A percentile compares a stretch with the other conserved stretches of the same genome.
These are phyloP conservation scores for Hyphopichia homilentoma DNA, from an alignment of 805 yeast species.

Conservation along the genomic window DNA sequence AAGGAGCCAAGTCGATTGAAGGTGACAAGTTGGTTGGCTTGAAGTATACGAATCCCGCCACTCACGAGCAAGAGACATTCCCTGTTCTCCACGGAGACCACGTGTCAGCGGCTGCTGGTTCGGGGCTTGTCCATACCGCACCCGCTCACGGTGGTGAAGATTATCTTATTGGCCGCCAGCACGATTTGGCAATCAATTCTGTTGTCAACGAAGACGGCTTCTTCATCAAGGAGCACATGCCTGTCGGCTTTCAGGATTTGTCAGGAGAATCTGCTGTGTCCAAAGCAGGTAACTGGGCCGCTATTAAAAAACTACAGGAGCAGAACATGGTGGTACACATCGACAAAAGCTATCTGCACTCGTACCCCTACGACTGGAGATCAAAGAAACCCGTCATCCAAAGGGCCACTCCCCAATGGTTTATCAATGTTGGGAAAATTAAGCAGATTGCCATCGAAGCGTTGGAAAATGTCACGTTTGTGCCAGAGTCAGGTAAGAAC, in stretches of 20 bases:
- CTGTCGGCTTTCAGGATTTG: slow-evolving; percentile 42
- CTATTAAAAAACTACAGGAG: slow-evolving; percentile 47
- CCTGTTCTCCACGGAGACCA: slow-evolving; percentile 79
- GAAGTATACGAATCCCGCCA: slow-evolving; percentile 56
- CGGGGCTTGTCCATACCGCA: slow-evolving; percentile 95
- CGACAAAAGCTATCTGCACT: slow-evolving; percentile 59
- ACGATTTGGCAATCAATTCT: slow-evolving; percentile 60
- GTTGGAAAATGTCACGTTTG: slow-evolving; percentile 60
- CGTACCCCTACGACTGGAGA: slow-evolving; percentile 97
- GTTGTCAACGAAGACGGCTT: slow-evolving; percentile 78
- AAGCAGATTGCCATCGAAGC: slow-evolving; percentile 60
- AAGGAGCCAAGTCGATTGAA: too few species aligned
- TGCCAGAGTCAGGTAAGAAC: slow-evolving; percentile 68
- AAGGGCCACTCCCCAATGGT: slow-evolving; percentile 96
- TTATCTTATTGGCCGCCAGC: slow-evolving; percentile 60
- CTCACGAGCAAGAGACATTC: slow-evolving; percentile 27
- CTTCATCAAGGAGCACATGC: slow-evolving; percentile 50
- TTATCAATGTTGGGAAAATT: slow-evolving; percentile 76
- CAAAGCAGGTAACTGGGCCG: slow-evolving; percentile 35
- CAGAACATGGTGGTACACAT: slow-evolving; percentile 45
- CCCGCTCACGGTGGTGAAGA: slow-evolving; percentile 99
- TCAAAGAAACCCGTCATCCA: slow-evolving; percentile 93
- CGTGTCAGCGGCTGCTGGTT: slow-evolving; percentile 79
- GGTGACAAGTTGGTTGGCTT: slow-evolving; percentile 26
- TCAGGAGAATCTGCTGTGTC: slow-evolving; percentile 38